These are phyloP conservation scores for Kodamaea hsintzibuensis DNA, from an alignment of 805 yeast genomes.

Conservation along the genomic window DNA sequence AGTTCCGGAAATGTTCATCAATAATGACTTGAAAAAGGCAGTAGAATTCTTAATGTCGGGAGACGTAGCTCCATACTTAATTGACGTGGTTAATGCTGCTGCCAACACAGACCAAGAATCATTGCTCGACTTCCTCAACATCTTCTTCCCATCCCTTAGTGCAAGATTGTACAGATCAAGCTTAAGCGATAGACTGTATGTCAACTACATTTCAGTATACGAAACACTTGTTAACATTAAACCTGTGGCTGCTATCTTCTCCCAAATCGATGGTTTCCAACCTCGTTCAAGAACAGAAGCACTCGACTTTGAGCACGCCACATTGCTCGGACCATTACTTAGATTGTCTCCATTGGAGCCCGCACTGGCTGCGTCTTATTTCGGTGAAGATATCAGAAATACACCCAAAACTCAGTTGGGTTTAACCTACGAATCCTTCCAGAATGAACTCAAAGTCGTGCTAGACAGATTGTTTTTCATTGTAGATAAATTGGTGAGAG, in stretches of 20 bases:
- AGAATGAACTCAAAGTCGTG: conserved; percentile 60
- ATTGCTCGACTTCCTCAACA: conserved; percentile 57
- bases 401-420: conserved; percentile 41
- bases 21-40: conserved; percentile 35
- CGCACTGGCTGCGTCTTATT: conserved; percentile 48
- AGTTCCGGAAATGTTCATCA: conserved; percentile 60
- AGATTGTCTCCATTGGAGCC: conserved; percentile 71
- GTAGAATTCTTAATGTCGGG: conserved; percentile 27
- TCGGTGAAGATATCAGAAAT: conserved; percentile 27
- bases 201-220: conserved; percentile 53
- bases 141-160: conserved; percentile 49
- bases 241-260: conserved; percentile 58
- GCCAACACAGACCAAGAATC: conserved; percentile 69
- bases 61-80: conserved; percentile 43
- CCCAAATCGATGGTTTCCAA: conserved; percentile 57
- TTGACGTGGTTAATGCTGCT: conserved; percentile 46
- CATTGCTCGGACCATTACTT: conserved; percentile 77
- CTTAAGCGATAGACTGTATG: conserved; percentile 52
- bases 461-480: conserved; percentile 67
- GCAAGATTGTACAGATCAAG: conserved; percentile 38
- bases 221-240: conserved; percentile 62
- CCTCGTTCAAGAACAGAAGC: conserved; percentile 42
- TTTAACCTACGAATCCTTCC: conserved; percentile 58
- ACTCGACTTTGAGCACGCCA: conserved; percentile 54
- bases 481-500: conserved; percentile 72